Evolutionary conservation across 106 monocot species (phyloP), one percentile per base, ranked within the genome.

Genomic region (Dendrobium nobile): DNA sequence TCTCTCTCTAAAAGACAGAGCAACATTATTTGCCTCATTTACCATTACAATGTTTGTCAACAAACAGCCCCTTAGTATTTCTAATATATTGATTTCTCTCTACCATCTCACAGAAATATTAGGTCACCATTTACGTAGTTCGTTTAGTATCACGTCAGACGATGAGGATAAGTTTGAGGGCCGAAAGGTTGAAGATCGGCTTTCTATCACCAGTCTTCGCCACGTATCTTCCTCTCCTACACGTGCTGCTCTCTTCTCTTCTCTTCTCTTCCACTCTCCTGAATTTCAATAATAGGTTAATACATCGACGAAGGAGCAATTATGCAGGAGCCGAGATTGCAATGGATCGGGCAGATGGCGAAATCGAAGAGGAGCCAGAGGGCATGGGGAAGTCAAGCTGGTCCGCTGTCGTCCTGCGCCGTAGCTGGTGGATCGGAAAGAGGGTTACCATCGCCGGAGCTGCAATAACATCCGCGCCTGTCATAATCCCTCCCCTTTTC

Each of bases 401-500:
- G 41, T 4, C 18, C n/a, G 41, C 20, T 15, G 42, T 43, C 43
- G 19, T 77, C 13, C 51, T 83, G 43, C 41, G 90, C 24, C 17
- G 80, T 0, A 87, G 86, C 61, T 79, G 81, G 86, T 47, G 64
- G 54, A 11, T 88, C 9, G 88, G 86, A 44, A 91, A 89, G 87
- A 89, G 64, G 73, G 79, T 83, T 24, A 85, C 87, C 2, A 79
- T 93, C n/a, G 84, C 84, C 40, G 85, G 87, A 9, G 91, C 80
- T 2, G 89, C 84, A 5, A 77, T 93, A 75, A 85, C 82, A 19
- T 81, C 84, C 3, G 87, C 88, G 16, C 87, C 93, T 0, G 54
- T 90, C 5, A 40, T 88, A 11, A 27, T 89, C 75, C 93, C 93
- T 27, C 89, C 91, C 7, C 40, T 87, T 15, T 51, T 83, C 80